phyloP scores from a whole-genome alignment of 2,329 filamentous ascomycete species.

The Trichoderma sp. region DNA sequence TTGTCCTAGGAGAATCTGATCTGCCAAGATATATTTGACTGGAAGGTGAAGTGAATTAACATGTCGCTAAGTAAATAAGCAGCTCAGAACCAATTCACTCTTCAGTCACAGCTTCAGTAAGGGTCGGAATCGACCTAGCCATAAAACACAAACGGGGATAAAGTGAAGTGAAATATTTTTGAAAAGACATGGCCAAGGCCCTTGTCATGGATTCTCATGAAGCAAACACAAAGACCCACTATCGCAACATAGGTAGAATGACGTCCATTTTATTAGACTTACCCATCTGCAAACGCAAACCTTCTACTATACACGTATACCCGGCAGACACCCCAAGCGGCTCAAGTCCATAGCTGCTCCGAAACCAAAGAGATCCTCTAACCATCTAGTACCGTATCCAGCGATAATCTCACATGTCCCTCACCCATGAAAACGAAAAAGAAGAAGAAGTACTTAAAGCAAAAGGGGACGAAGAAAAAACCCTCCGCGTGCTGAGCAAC shows the following conservation, averaged over 20 bases:
- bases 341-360: not conserved
- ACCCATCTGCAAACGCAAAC: not conserved
- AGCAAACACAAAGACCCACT: not conserved
- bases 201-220: not conserved
- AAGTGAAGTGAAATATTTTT: not conserved
- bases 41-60: not conserved
- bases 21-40: not conserved
- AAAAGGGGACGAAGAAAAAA: not conserved
- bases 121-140: not conserved
- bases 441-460: not conserved
- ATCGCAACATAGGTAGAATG: not conserved
- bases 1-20: not conserved
- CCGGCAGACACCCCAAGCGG: not conserved
- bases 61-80: not conserved
- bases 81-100: not conserved
- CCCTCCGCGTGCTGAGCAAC: not conserved
- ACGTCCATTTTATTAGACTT: not conserved
- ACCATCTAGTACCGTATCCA: not conserved
- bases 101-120: not conserved
- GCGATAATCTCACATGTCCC: not conserved
- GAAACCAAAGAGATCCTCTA: not conserved
- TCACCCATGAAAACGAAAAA: not conserved
- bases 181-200: not conserved
- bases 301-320: not conserved
- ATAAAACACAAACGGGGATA: not conserved